Percentiles rank a stretch among this genome's conserved stretches.
Conservation (phyloP, 192 early-diverging fungal species). For the Gamsiella multidivaricata region DNA sequence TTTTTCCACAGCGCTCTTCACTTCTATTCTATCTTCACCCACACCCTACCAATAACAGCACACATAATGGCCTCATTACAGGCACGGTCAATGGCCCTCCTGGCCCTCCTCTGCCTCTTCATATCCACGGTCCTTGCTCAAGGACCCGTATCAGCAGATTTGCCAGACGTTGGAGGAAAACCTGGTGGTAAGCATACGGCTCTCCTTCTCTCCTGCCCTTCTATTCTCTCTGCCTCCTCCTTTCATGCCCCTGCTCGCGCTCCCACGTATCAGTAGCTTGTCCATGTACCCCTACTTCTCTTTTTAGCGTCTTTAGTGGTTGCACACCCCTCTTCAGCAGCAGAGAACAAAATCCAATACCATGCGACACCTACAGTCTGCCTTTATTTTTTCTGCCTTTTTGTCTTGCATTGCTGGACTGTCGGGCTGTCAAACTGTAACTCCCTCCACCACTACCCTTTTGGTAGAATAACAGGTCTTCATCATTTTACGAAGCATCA, state of each 20-base stretch:
- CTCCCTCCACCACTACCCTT: no score
- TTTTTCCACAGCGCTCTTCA: not conserved
- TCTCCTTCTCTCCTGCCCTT: not conserved
- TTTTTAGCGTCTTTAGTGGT: not conserved
- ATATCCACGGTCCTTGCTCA: slow-evolving; percentile 4
- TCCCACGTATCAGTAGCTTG: no score
- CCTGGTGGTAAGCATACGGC: slow-evolving; percentile 21
- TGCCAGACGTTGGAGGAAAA: slow-evolving; percentile 2
- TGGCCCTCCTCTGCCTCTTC: slow-evolving; percentile 14
- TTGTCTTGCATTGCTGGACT: no score
- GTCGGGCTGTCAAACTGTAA: no score
- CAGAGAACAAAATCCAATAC: no score
- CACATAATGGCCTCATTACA: slow-evolving; percentile 3
- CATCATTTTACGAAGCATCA: no score
- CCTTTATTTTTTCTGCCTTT: not conserved
- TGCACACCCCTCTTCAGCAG: not conserved
- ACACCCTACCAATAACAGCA: not conserved
- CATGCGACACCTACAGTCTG: not conserved
- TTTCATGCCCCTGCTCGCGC: no score
- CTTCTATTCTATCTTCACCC: not conserved
- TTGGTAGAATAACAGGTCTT: no score
- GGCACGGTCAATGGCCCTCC: not conserved
- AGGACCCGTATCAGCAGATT: not conserved
- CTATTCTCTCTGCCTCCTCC: not conserved
- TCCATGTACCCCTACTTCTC: not conserved